Evolutionary conservation across 768 basidiomycete genomes (phyloP).

Genomic region (Neoboletus subvelutipes): DNA sequence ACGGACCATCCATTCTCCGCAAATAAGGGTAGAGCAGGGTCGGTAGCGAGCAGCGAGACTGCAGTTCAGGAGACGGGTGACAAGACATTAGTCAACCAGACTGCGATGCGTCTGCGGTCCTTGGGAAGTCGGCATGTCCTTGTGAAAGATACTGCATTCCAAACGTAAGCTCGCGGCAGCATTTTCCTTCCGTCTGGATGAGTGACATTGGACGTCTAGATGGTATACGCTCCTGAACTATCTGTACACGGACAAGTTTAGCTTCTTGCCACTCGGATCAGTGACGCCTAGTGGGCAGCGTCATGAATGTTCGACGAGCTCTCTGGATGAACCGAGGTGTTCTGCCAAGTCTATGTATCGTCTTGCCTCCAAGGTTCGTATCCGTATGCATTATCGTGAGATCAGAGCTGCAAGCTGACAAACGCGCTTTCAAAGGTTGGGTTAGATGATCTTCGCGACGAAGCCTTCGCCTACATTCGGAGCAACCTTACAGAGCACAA

Average conservation of each 20-base stretch:
- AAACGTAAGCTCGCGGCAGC: constrained; percentile 17
- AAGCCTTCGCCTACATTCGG: constrained; percentile 17
- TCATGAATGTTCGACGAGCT: background rate
- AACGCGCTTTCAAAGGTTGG: constrained; percentile 11
- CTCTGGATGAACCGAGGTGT: constrained; percentile 21
- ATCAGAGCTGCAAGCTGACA: background rate
- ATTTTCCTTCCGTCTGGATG: background rate
- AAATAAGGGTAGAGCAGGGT: background rate
- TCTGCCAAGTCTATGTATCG: constrained; percentile 49
- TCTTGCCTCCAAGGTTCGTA: constrained; percentile 38
- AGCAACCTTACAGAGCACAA: constrained; percentile 21
- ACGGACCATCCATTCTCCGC: background rate
- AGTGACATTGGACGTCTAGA: constrained; percentile 16
- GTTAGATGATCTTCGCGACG: constrained; percentile 18
- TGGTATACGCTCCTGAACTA: constrained; percentile 42
- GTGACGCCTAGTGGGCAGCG: background rate
- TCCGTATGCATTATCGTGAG: background rate
- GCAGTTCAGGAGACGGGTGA: background rate
- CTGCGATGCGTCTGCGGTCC: constrained; percentile 8
- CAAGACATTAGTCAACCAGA: background rate
- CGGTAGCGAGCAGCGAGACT: constrained; percentile 10
- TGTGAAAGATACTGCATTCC: constrained; percentile 30
- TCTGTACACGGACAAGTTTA: constrained; percentile 37
- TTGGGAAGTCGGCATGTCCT: constrained; percentile 26
- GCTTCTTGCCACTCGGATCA: constrained; percentile 32